A percentile compares a stretch with the other conserved stretches of the same genome.
Conservation (phyloP, 441 rosid genomes). For the Pelargonium australe region DNA sequence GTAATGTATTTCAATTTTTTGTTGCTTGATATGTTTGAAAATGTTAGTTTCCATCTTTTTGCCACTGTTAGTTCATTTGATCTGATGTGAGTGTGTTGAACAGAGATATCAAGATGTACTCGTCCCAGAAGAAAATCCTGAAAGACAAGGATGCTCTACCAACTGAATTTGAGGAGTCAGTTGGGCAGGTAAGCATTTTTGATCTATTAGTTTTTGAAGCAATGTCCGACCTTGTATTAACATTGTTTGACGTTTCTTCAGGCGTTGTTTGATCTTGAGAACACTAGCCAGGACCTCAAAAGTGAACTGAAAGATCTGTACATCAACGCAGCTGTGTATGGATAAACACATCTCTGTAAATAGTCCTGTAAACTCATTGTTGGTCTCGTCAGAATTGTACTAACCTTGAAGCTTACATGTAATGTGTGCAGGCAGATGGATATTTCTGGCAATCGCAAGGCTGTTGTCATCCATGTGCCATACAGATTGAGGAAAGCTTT, state of each 20-base stretch:
- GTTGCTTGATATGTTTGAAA: no score
- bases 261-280: constrained; percentile 84
- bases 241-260: constrained; percentile 21
- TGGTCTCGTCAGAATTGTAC: no score
- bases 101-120: constrained; percentile 46
- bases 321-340: constrained; percentile 71
- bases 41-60: no score
- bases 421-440: constrained; percentile 53
- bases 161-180: constrained; percentile 64
- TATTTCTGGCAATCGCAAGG: constrained; percentile 70
- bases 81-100: no score
- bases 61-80: no score
- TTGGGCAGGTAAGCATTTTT: constrained; percentile 49
- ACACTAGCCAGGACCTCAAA: constrained; percentile 70
- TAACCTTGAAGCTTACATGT: background rate
- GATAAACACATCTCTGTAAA: background rate
- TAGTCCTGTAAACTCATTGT: no score
- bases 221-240: no score
- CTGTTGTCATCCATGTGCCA: constrained; percentile 75
- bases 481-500: constrained; percentile 78
- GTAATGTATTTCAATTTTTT: no score
- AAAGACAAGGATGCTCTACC: constrained; percentile 73
- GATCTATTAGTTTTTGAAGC: no score
- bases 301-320: constrained; percentile 77
- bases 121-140: constrained; percentile 66